phyloP scores from a whole-genome alignment of 805 yeast genomes.

The Jamesozyma lodderae region DNA sequence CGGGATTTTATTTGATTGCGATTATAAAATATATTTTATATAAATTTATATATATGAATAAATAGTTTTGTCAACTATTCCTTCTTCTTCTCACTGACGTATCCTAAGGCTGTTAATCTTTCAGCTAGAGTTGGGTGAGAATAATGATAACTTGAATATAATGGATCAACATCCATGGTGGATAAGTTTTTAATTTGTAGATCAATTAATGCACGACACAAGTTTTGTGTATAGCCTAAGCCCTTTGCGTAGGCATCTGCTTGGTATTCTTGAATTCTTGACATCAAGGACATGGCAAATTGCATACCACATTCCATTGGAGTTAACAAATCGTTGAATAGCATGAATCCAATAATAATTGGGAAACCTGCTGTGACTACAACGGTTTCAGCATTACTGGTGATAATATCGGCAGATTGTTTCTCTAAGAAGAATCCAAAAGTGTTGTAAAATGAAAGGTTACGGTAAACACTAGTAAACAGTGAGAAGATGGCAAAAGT shows the following conservation, averaged over 20 bases:
- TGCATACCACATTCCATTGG: slow-evolving; percentile 67
- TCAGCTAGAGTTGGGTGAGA: slow-evolving; percentile 90
- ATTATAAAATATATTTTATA: no score
- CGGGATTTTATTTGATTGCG: not conserved
- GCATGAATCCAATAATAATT: slow-evolving; percentile 66
- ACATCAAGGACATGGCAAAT: slow-evolving; percentile 57
- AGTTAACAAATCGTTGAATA: slow-evolving; percentile 67
- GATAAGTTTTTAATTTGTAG: slow-evolving; percentile 74
- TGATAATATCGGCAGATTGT: not conserved
- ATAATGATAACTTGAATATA: slow-evolving; percentile 79
- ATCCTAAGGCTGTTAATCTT: slow-evolving; percentile 68
- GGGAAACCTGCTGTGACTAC: slow-evolving; percentile 46
- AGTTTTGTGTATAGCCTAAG: slow-evolving; percentile 59
- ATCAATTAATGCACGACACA: slow-evolving; percentile 64
- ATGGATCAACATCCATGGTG: slow-evolving; percentile 82
- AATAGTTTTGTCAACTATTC: no score
- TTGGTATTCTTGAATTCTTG: slow-evolving; percentile 85
- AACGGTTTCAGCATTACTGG: not conserved
- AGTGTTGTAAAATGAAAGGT: slow-evolving; percentile 64
- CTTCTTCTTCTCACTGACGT: slow-evolving; percentile 27
- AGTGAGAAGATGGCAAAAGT: slow-evolving; percentile 55
- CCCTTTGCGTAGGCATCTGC: slow-evolving; percentile 82
- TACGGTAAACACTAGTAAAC: slow-evolving; percentile 73
- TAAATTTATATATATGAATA: no score
- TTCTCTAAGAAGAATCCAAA: slow-evolving; percentile 54